phyloP scores from a whole-genome alignment of 2,329 filamentous ascomycete species.

The Periconia macrospinosa region DNA sequence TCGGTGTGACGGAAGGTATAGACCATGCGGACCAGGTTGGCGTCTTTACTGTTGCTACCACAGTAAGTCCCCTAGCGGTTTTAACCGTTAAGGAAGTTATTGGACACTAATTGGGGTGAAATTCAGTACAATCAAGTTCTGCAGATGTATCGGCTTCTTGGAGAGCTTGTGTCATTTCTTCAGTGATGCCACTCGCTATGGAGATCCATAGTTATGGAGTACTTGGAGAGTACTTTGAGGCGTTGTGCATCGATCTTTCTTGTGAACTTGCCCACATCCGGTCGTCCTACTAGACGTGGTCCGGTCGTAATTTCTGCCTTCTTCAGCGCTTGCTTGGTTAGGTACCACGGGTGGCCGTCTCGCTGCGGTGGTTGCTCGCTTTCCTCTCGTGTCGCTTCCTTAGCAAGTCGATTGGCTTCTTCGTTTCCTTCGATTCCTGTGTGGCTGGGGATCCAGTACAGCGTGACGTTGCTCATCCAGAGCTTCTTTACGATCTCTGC shows the following conservation, averaged over 20 bases:
- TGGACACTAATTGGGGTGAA: too few relatives aligned
- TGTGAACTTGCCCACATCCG: constrained; percentile 13
- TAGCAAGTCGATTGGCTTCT: constrained; percentile 14
- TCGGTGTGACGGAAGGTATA: too few relatives aligned
- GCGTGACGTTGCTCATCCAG: constrained; percentile 14
- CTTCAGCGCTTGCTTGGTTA: constrained; percentile 6
- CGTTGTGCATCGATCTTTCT: constrained; percentile 20
- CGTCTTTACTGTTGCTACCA: too few relatives aligned
- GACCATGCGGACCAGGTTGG: too few relatives aligned
- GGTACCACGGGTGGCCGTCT: constrained; percentile 12
- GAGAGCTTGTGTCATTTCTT: too few relatives aligned
- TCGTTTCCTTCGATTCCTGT: constrained; percentile 17
- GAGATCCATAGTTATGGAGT: too few relatives aligned
- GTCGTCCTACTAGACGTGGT: background rate
- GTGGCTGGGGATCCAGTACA: constrained; percentile 18
- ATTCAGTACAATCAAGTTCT: too few relatives aligned
- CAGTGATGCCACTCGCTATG: too few relatives aligned
- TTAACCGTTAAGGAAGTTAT: too few relatives aligned
- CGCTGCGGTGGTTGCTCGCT: constrained; percentile 13
- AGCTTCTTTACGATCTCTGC: constrained; percentile 12
- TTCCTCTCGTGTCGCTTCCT: constrained; percentile 10
- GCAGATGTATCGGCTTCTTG: too few relatives aligned
- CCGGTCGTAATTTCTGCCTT: constrained; percentile 6
- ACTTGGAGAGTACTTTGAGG: too few relatives aligned
- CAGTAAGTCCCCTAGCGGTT: too few relatives aligned